Percentiles rank a stretch among this genome's conserved stretches.
Evolutionary conservation across 2,329 filamentous ascomycete species (phyloP).

Genomic region (Thielaviopsis euricoi): DNA sequence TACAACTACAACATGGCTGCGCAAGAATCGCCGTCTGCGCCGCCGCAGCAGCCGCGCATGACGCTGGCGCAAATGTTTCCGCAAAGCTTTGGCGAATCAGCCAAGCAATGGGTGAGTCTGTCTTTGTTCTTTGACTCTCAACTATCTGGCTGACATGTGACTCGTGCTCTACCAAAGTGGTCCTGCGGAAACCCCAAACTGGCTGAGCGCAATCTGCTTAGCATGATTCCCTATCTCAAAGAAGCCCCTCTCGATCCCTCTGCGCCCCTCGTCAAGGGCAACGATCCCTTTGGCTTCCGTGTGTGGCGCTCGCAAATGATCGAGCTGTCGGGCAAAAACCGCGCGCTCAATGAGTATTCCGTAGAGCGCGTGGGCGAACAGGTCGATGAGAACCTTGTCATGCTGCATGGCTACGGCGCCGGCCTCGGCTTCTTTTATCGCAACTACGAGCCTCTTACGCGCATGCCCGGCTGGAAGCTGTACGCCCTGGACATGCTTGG

Average conservation of each 20-base stretch:
- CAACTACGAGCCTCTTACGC: constrained; percentile 80
- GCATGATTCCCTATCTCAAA: constrained; percentile 68
- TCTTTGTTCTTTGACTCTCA: neutral
- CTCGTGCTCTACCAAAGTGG: constrained; percentile 53
- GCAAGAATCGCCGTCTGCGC: constrained; percentile 14
- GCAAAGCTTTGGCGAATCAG: constrained; percentile 78
- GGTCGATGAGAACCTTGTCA: constrained; percentile 73
- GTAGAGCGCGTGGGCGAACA: constrained; percentile 69
- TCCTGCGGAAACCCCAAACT: constrained; percentile 61
- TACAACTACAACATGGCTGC: constrained; percentile 9
- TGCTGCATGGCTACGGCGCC: constrained; percentile 92
- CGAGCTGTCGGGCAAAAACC: constrained; percentile 65
- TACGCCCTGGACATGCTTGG: constrained; percentile 91
- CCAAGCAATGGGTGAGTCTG: constrained; percentile 67
- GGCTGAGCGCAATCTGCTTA: constrained; percentile 79
- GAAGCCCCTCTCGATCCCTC: constrained; percentile 49
- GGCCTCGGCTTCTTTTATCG: constrained; percentile 97
- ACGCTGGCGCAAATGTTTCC: constrained; percentile 47
- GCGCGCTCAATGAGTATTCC: constrained; percentile 83
- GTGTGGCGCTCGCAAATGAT: constrained; percentile 80
- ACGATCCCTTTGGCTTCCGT: constrained; percentile 70
- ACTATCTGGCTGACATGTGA: neutral
- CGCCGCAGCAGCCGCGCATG: constrained; percentile 16
- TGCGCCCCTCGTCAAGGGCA: constrained; percentile 25
- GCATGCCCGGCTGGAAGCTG: constrained; percentile 66